phyloP scores from a whole-genome alignment of 768 basidiomycete species.

The Boletus sp. region DNA sequence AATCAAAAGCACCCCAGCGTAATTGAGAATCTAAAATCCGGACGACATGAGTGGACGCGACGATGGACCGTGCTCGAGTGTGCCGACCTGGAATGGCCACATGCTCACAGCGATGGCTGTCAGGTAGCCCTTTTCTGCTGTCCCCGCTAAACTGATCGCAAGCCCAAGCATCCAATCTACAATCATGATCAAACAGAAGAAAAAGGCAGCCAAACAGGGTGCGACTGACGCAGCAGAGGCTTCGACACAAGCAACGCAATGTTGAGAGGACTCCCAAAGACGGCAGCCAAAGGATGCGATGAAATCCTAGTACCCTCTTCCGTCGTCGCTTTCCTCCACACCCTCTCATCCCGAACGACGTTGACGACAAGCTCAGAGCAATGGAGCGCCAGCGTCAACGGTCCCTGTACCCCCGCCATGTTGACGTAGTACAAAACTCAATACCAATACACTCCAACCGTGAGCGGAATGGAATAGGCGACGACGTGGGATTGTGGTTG shows the following conservation, averaged over 20 bases:
- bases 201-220: not conserved
- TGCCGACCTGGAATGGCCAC: slow-evolving; percentile 25
- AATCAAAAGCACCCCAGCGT: slow-evolving; percentile 16
- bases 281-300: slow-evolving; percentile 19
- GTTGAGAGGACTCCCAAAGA: slow-evolving; percentile 21
- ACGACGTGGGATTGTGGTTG: slow-evolving; percentile 13
- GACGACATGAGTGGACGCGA: not conserved
- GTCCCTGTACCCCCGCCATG: slow-evolving; percentile 26
- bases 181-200: not conserved
- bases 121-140: slow-evolving; percentile 9
- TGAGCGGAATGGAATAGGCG: slow-evolving; percentile 22
- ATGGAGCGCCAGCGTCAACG: slow-evolving; percentile 28
- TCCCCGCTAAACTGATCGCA: slow-evolving; percentile 18
- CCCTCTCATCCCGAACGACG: slow-evolving; percentile 26
- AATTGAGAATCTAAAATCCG: slow-evolving; percentile 25
- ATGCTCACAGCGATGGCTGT: slow-evolving; percentile 21
- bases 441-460: slow-evolving; percentile 14
- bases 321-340: slow-evolving; percentile 25
- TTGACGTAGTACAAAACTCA: slow-evolving; percentile 27
- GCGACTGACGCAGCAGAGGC: slow-evolving; percentile 27
- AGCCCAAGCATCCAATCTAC: slow-evolving; percentile 34
- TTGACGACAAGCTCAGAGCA: slow-evolving; percentile 29
- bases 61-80: not conserved
- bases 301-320: slow-evolving; percentile 14
- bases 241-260: slow-evolving; percentile 18